Percentiles rank a stretch among this genome's conserved stretches.
Conservation (phyloP, 768 basidiomycete genomes). For the Phanerochaete carnosa region DNA sequence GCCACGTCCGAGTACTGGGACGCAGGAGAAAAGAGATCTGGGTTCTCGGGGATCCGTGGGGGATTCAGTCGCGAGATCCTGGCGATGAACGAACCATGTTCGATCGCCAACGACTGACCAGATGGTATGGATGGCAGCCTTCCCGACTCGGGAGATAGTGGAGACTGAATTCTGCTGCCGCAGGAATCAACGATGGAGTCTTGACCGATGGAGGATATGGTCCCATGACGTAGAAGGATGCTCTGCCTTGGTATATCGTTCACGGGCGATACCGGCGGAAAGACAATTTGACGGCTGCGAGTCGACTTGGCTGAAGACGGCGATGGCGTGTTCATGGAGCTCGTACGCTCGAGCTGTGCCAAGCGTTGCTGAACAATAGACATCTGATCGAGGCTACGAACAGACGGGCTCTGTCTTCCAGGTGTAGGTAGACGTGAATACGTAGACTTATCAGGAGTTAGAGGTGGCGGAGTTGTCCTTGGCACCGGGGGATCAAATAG, state of each 20-base stretch:
- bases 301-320: constrained; percentile 8
- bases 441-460: constrained; percentile 11
- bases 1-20: constrained; percentile 2
- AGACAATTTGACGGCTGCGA: constrained; percentile 8
- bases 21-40: constrained; percentile 3
- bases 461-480: constrained; percentile 12
- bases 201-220: constrained; percentile 4
- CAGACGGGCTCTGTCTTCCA: constrained; percentile 49
- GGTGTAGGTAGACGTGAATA: constrained; percentile 19
- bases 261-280: constrained; percentile 16
- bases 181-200: constrained; percentile 8
- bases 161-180: neutral
- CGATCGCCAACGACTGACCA: neutral
- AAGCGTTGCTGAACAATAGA: constrained; percentile 68
- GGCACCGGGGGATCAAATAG: constrained; percentile 13
- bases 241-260: constrained; percentile 7
- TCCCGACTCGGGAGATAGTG: constrained; percentile 5
- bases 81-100: neutral
- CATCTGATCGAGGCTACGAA: constrained; percentile 54
- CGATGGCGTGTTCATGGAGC: constrained; percentile 15
- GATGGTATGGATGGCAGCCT: constrained; percentile 9
- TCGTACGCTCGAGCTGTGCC: constrained; percentile 49
- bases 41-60: neutral
- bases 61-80: neutral
- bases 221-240: constrained; percentile 7